Conservation (phyloP, 75 land plant genomes). For the Larix kaempferi region DNA sequence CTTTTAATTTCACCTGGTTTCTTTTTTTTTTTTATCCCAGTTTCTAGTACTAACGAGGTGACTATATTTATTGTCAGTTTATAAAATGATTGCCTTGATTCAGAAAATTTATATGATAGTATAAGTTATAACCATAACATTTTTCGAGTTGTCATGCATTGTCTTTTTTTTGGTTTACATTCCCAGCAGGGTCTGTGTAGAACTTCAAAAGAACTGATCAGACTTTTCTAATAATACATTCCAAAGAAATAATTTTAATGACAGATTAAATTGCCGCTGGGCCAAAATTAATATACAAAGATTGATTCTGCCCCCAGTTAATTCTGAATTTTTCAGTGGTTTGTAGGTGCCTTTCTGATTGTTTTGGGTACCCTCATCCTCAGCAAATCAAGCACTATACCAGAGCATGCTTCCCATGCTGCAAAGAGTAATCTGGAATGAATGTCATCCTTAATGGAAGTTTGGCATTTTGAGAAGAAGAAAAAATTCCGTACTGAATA, state of each 20-base stretch:
- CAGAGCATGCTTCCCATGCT: neutral
- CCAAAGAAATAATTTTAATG: neutral
- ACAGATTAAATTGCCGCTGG: neutral
- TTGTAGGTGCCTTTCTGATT: constrained; percentile 77
- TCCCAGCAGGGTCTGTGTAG: neutral
- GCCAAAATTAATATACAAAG: neutral
- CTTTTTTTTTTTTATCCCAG: neutral
- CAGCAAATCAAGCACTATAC: constrained; percentile 54
- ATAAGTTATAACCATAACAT: neutral
- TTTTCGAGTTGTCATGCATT: neutral
- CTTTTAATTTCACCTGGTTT: neutral
- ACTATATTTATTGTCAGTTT: neutral
- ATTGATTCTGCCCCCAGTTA: neutral
- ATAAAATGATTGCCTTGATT: neutral
- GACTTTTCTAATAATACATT: neutral
- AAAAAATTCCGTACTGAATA: no score
- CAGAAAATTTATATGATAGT: neutral
- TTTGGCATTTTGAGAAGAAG: neutral
- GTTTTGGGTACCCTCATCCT: constrained; percentile 70
- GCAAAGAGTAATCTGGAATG: neutral
- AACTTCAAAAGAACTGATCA: neutral
- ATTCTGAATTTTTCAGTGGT: constrained; percentile 56
- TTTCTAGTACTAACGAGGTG: neutral
- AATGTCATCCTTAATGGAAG: neutral
- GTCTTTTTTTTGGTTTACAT: neutral